Evolutionary conservation across 352 stramenopile genomes (phyloP).

Genomic region (Pythium phragmitis): DNA sequence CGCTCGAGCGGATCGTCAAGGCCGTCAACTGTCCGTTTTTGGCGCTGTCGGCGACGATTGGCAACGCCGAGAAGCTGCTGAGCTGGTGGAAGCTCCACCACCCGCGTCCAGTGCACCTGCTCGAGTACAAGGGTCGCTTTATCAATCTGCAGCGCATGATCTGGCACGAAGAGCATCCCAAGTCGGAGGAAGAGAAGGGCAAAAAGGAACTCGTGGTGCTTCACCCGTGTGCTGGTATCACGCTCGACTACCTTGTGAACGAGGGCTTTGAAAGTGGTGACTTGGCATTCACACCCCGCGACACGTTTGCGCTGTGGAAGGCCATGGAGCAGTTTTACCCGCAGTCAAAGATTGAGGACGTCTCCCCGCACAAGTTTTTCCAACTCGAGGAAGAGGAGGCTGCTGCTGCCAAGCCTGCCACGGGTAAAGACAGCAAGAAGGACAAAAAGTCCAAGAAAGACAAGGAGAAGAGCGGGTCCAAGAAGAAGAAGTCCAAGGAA

Average conservation of each 20-base stretch:
- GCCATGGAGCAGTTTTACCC: slow-evolving; percentile 79
- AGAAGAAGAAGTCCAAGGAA: slow-evolving; percentile 69
- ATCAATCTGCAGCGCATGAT: slow-evolving; percentile 99
- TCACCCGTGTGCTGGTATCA: slow-evolving; percentile 83
- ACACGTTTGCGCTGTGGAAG: slow-evolving; percentile 96
- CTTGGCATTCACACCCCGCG: slow-evolving; percentile 94
- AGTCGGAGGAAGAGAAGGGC: slow-evolving; percentile 33
- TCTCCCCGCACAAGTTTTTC: slow-evolving; percentile 96
- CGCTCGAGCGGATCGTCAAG: slow-evolving; percentile 95
- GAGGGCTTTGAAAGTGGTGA: slow-evolving; percentile 82
- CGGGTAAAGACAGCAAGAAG: slow-evolving; percentile 27
- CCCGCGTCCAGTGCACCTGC: slow-evolving; percentile 82
- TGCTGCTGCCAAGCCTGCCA: slow-evolving; percentile 14
- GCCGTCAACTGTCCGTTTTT: slow-evolving; percentile 95
- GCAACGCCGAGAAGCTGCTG: slow-evolving; percentile 93
- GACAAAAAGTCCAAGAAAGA: slow-evolving; percentile 37
- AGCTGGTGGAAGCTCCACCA: slow-evolving; percentile 95
- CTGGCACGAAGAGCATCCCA: slow-evolving; percentile 68
- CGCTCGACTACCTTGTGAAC: slow-evolving; percentile 81
- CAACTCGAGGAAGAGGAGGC: slow-evolving; percentile 44
- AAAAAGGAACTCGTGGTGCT: slow-evolving; percentile 69
- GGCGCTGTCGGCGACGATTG: slow-evolving; percentile 98
- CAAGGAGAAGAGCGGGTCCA: slow-evolving; percentile 32
- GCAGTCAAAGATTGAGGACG: slow-evolving; percentile 82
- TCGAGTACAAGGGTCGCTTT: slow-evolving; percentile 97